phyloP scores from a whole-genome alignment of 2,329 filamentous ascomycete genomes.

The Colletotrichum eremochloae region DNA sequence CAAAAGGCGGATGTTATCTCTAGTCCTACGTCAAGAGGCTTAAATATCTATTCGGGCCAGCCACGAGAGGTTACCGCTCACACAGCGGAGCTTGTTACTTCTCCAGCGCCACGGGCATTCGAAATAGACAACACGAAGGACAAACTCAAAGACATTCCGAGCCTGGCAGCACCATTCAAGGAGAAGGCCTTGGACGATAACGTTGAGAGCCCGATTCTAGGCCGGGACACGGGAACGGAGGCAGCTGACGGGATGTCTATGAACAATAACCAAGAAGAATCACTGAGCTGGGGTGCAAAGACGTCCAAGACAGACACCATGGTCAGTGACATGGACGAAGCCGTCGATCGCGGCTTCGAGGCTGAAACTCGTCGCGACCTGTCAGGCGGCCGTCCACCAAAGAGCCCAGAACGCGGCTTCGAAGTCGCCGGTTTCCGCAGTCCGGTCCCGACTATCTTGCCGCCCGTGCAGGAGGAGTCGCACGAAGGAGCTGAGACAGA shows the following conservation, averaged over 20 bases:
- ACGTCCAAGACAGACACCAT: slow-evolving; percentile 24
- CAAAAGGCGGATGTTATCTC: slow-evolving; percentile 31
- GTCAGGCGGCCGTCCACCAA: slow-evolving; percentile 37
- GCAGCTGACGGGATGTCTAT: neutral
- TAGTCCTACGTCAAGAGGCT: slow-evolving; percentile 1
- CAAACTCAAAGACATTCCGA: slow-evolving; percentile 38
- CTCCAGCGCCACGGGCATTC: neutral
- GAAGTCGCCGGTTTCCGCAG: slow-evolving; percentile 55
- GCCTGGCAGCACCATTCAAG: slow-evolving; percentile 32
- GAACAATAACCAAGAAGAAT: slow-evolving; percentile 5
- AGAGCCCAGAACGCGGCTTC: slow-evolving; percentile 31
- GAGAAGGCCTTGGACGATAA: slow-evolving; percentile 48
- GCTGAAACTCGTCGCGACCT: slow-evolving; percentile 48
- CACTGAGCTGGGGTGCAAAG: slow-evolving; percentile 5
- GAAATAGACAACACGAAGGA: neutral
- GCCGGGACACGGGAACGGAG: slow-evolving; percentile 44
- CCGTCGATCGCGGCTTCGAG: slow-evolving; percentile 44
- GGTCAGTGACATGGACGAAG: slow-evolving; percentile 40
- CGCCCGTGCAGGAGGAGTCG: slow-evolving; percentile 66
- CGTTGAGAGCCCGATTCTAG: slow-evolving; percentile 56
- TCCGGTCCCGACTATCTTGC: slow-evolving; percentile 59
- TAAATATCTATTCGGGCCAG: neutral
- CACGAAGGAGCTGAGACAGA: slow-evolving; percentile 59
- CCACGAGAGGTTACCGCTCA: neutral
- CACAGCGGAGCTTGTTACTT: neutral